phyloP scores from a whole-genome alignment of 495 filamentous ascomycete species.

The Talaromyces ruber region DNA sequence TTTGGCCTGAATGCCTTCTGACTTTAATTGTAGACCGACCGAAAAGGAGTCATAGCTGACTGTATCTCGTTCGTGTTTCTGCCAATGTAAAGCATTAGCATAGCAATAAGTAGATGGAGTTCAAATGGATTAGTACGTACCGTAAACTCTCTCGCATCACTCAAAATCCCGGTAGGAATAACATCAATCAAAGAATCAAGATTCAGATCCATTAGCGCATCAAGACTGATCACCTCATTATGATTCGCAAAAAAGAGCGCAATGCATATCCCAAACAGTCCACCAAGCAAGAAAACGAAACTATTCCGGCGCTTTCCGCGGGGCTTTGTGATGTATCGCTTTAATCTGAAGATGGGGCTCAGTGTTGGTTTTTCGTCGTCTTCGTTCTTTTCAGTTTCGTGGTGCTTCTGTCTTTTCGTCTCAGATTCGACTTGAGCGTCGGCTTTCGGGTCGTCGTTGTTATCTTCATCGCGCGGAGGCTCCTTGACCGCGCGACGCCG shows the following conservation, averaged over 20 bases:
- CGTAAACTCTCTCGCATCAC: constrained; percentile 74
- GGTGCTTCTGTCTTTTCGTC: not conserved
- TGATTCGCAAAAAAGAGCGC: constrained; percentile 79
- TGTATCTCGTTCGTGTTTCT: constrained; percentile 79
- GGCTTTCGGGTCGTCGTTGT: not conserved
- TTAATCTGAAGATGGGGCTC: constrained; percentile 13
- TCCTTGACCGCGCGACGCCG: not conserved
- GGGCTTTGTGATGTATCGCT: constrained; percentile 28
- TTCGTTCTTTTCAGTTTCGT: not conserved
- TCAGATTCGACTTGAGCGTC: not conserved
- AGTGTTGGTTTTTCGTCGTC: not conserved
- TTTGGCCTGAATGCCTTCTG: constrained; percentile 73
- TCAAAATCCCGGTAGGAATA: constrained; percentile 71
- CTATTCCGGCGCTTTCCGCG: constrained; percentile 61
- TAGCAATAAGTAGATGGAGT: too few relatives aligned
- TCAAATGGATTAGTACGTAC: too few relatives aligned
- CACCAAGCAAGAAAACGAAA: constrained; percentile 75
- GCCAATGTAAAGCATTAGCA: constrained; percentile 11
- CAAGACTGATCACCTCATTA: constrained; percentile 77
- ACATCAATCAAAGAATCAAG: constrained; percentile 76
- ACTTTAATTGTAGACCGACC: constrained; percentile 70
- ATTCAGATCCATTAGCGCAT: constrained; percentile 71
- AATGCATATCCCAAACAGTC: constrained; percentile 70
- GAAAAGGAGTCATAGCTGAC: constrained; percentile 90
- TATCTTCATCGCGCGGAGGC: not conserved